Conservation (phyloP, 768 basidiomycete genomes). For the Tulasnella sp. region DNA sequence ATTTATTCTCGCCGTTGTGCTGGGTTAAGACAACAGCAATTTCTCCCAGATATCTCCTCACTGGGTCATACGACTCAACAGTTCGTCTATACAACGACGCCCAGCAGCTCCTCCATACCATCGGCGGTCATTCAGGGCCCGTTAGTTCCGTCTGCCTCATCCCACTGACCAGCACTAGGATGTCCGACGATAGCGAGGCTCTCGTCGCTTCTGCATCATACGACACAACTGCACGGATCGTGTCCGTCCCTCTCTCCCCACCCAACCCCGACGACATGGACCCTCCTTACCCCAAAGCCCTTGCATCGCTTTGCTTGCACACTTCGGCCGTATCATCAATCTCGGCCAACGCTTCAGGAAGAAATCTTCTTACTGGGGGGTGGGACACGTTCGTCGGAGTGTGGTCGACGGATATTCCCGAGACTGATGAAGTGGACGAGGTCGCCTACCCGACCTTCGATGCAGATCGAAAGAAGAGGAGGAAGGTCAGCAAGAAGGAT, state of each 20-base stretch:
- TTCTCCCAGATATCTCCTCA: conserved; percentile 63
- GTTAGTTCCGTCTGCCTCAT: conserved; percentile 67
- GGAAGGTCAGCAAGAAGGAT: conserved; percentile 53
- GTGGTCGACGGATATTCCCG: conserved; percentile 70
- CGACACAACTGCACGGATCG: conserved; percentile 72
- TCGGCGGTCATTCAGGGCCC: conserved; percentile 63
- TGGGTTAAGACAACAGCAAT: conserved; percentile 30
- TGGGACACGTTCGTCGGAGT: conserved; percentile 88
- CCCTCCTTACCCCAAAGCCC: conserved; percentile 47
- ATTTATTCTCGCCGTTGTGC: conserved; percentile 30
- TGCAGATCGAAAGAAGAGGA: conserved; percentile 64
- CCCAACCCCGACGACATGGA: conserved; percentile 38
- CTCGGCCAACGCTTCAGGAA: conserved; percentile 56
- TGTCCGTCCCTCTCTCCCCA: conserved; percentile 40
- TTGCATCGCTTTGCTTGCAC: conserved; percentile 83
- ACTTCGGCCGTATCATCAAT: conserved; percentile 79
- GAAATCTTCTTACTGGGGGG: conserved; percentile 75
- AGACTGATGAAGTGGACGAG: conserved; percentile 65
- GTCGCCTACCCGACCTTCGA: conserved; percentile 45
- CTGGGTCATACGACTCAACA: conserved; percentile 79
- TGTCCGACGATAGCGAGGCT: conserved; percentile 21
- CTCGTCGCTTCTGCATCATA: conserved; percentile 60
- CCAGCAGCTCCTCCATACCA: conserved; percentile 56
- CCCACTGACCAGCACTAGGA: conserved; percentile 41
- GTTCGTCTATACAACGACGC: conserved; percentile 75